Evolutionary conservation across 2,329 filamentous ascomycete species (phyloP).

Genomic region (Myriosclerotinia curreyana): DNA sequence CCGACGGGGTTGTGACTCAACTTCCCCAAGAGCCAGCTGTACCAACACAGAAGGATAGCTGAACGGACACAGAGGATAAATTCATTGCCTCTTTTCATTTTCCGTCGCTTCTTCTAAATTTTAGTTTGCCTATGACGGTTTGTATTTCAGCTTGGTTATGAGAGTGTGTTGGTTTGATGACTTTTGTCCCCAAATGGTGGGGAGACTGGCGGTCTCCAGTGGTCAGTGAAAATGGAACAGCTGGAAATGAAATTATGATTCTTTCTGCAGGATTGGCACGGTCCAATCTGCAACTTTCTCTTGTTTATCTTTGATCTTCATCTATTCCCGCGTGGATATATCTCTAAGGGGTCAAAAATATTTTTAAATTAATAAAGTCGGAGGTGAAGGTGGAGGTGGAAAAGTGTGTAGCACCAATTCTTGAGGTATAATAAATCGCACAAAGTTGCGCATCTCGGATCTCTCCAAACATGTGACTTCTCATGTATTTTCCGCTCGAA

Average conservation of each 20-base stretch:
- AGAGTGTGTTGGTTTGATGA: not conserved
- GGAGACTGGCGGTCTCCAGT: not conserved
- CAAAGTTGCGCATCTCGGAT: not conserved
- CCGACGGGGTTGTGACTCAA: constrained; percentile 24
- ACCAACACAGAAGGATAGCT: not conserved
- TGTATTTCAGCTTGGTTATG: not conserved
- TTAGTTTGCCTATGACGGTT: not conserved
- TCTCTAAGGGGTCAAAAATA: not conserved
- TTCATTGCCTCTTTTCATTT: not conserved
- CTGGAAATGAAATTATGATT: not conserved
- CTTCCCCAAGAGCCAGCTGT: not conserved
- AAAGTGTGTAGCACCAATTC: not conserved
- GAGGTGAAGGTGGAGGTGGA: no score
- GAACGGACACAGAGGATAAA: not conserved
- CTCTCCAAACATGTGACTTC: not conserved
- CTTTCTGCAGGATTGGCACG: not conserved
- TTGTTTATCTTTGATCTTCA: not conserved
- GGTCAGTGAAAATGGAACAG: not conserved
- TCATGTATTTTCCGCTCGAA: not conserved
- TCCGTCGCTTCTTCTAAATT: not conserved
- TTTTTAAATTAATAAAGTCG: not conserved
- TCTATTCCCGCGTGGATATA: not conserved
- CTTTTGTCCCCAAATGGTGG: not conserved
- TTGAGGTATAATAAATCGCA: not conserved
- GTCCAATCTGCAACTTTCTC: not conserved